Evolutionary conservation across 306 rosid species (phyloP).

Genomic region (Trifolium pratense): DNA sequence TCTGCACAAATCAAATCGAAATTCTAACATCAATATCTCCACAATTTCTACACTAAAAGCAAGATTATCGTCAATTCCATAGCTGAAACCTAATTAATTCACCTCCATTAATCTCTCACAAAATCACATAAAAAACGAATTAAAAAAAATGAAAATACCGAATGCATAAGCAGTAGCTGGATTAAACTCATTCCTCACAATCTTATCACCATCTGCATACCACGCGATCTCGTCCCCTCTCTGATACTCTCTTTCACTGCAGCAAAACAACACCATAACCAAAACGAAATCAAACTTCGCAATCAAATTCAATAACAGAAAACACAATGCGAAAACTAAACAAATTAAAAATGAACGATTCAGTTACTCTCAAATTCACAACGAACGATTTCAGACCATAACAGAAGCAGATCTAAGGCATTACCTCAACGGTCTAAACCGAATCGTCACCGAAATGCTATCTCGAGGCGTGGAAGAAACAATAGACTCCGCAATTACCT

Average conservation of each 20-base stretch:
- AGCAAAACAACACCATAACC: conserved; percentile 42
- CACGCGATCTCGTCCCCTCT: conserved; percentile 93
- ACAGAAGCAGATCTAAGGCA: conserved; percentile 60
- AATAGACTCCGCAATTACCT: conserved; percentile 61
- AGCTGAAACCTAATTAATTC: conserved; percentile 9
- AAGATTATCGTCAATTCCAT: conserved; percentile 13
- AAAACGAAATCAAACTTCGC: conserved; percentile 31
- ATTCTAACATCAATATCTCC: conserved; percentile 33
- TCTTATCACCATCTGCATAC: conserved; percentile 94
- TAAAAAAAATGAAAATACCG: conserved; percentile 54
- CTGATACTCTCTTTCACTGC: conserved; percentile 94
- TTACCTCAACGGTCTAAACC: conserved; percentile 98
- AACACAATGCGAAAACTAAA: conserved; percentile 18
- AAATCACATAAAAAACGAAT: neutral
- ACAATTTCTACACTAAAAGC: conserved; percentile 28
- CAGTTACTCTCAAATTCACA: conserved; percentile 34
- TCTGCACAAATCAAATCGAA: conserved; percentile 67
- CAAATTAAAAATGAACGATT: conserved; percentile 18
- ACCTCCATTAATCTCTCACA: conserved; percentile 12
- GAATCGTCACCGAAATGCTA: conserved; percentile 94
- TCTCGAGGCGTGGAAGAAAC: conserved; percentile 68
- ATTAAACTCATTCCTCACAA: conserved; percentile 85
- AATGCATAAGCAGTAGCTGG: conserved; percentile 90
- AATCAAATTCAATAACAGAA: conserved; percentile 48
- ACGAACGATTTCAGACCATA: neutral